A percentile compares a stretch with the other conserved stretches of the same genome.
These are phyloP conservation scores for Naganishia vaughanmartiniae DNA, from an alignment of 768 basidiomycete species.

Conservation along the genomic window DNA sequence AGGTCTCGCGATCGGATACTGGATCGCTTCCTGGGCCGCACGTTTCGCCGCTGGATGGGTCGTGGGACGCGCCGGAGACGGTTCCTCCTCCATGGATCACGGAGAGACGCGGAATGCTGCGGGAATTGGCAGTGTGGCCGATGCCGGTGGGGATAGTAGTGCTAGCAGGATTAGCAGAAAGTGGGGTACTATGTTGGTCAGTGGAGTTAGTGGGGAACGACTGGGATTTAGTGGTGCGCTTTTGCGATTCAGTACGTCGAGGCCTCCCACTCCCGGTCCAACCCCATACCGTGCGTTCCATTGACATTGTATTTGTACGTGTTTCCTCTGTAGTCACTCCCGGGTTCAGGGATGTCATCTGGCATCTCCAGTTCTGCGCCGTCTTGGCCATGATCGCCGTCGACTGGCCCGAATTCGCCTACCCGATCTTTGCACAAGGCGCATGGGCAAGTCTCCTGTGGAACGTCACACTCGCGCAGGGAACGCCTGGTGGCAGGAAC, in stretches of 20 bases:
- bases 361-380: conserved; percentile 76
- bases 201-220: conserved; percentile 87
- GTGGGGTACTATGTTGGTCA: conserved; percentile 83
- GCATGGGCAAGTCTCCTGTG: conserved; percentile 73
- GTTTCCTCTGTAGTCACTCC: conserved; percentile 64
- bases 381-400: conserved; percentile 89
- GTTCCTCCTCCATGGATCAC: not conserved
- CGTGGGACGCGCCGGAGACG: conserved; percentile 61
- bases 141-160: conserved; percentile 39
- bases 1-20: conserved; percentile 72
- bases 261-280: not conserved
- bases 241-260: conserved; percentile 75
- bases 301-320: not conserved
- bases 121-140: conserved; percentile 35
- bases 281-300: not conserved
- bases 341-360: conserved; percentile 83
- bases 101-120: conserved; percentile 33
- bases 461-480: conserved; percentile 67
- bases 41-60: conserved; percentile 76
- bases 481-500: conserved; percentile 54
- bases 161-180: conserved; percentile 57
- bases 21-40: conserved; percentile 61
- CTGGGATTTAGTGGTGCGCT: conserved; percentile 79
- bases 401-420: conserved; percentile 87
- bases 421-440: conserved; percentile 82